Conservation (phyloP, 2,329 filamentous ascomycete species). For the Sclerotinia minor region DNA sequence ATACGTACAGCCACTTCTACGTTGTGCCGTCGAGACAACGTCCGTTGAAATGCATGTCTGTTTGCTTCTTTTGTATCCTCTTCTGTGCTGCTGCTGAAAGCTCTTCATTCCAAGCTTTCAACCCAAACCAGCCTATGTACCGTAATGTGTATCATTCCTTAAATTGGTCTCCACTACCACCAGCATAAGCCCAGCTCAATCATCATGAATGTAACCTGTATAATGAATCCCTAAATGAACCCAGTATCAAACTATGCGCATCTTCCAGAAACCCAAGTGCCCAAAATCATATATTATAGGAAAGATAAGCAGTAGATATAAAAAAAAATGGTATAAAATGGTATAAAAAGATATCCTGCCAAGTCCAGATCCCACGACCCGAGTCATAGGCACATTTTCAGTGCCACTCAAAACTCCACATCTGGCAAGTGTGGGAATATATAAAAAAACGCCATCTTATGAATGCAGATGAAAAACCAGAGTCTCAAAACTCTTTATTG, state of each 20-base stretch:
- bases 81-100: neutral
- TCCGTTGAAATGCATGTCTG: slow-evolving; percentile 2
- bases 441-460: slow-evolving; percentile 24
- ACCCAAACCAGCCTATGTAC: slow-evolving; percentile 9
- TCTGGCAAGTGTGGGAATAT: slow-evolving; percentile 15
- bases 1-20: slow-evolving; percentile 6
- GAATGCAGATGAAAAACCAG: slow-evolving; percentile 22
- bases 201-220: neutral
- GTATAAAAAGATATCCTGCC: slow-evolving; percentile 11
- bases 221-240: neutral
- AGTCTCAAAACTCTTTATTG: slow-evolving; percentile 20
- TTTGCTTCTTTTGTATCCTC: neutral
- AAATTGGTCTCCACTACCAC: neutral
- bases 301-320: slow-evolving; percentile 4
- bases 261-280: slow-evolving; percentile 9
- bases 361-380: slow-evolving; percentile 1
- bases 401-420: slow-evolving; percentile 14
- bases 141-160: slow-evolving; percentile 1
- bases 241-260: neutral
- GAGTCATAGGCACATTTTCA: neutral
- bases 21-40: slow-evolving; percentile 8
- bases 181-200: slow-evolving; percentile 4
- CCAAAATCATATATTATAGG: slow-evolving; percentile 16
- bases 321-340: slow-evolving; percentile 22
- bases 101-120: neutral